Evolutionary conservation across 2,329 filamentous ascomycete genomes (phyloP).

Genomic region (Neodidymelliopsis sp.): DNA sequence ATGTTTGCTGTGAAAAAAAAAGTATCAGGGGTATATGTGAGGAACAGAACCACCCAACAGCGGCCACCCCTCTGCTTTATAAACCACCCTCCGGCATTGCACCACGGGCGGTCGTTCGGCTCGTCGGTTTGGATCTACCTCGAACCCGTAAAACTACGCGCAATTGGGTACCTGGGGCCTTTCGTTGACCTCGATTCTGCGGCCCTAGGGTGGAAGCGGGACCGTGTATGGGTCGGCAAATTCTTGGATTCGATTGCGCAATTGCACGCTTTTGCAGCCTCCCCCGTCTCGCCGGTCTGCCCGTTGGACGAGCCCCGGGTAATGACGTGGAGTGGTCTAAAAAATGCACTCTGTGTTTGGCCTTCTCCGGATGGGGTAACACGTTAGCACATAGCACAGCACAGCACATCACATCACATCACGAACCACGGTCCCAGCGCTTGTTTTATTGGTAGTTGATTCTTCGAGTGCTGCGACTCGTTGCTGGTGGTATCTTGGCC

Average conservation of each 20-base stretch:
- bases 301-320: background rate
- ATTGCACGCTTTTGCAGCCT: slow-evolving; percentile 44
- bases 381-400: slow-evolving; percentile 1
- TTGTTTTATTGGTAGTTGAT: slow-evolving; percentile 2
- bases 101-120: slow-evolving; percentile 17
- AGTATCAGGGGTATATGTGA: slow-evolving; percentile 13
- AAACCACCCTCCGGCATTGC: slow-evolving; percentile 10
- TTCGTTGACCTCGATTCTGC: slow-evolving; percentile 20
- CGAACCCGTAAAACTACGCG: slow-evolving; percentile 3
- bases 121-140: slow-evolving; percentile 12
- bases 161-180: slow-evolving; percentile 14
- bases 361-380: slow-evolving; percentile 15
- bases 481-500: slow-evolving; percentile 16
- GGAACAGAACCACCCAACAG: slow-evolving; percentile 8
- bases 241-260: slow-evolving; percentile 49
- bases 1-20: slow-evolving; percentile 39
- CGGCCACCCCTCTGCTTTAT: slow-evolving; percentile 11
- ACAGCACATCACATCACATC: slow-evolving; percentile 5
- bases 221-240: slow-evolving; percentile 40
- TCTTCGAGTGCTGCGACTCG: slow-evolving; percentile 16
- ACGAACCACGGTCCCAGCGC: no score
- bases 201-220: slow-evolving; percentile 30
- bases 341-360: slow-evolving; percentile 2
- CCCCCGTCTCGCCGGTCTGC: slow-evolving; percentile 11
- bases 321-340: slow-evolving; percentile 11